These are phyloP conservation scores for Lasiosphaeria ovina DNA, from an alignment of 495 filamentous ascomycete genomes.

Conservation along the genomic window DNA sequence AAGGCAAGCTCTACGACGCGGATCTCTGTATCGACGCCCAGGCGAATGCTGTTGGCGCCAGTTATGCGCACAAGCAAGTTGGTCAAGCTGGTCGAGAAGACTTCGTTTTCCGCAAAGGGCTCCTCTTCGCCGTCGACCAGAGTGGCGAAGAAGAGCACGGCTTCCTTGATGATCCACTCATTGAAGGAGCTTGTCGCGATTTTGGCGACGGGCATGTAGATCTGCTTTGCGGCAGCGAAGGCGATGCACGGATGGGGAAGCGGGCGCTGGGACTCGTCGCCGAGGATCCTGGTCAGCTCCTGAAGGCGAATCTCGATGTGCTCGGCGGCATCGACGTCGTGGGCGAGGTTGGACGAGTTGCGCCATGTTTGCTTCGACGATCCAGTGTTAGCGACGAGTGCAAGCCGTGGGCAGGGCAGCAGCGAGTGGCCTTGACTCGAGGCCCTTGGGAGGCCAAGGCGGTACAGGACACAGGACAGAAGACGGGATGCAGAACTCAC, in stretches of 20 bases:
- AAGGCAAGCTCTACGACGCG: conserved; percentile 89
- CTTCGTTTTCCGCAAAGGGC: conserved; percentile 78
- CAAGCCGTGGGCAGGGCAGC: no score
- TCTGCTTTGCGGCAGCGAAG: conserved; percentile 77
- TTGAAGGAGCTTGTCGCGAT: conserved; percentile 77
- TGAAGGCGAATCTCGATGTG: conserved; percentile 53
- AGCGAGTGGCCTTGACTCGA: no score
- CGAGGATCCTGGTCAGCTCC: conserved; percentile 72
- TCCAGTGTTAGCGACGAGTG: background rate
- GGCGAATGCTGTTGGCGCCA: conserved; percentile 57
- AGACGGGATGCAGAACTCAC: conserved; percentile 45
- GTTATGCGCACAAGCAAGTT: conserved; percentile 70
- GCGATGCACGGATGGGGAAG: conserved; percentile 84
- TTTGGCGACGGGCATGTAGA: conserved; percentile 83
- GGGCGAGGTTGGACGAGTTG: conserved; percentile 54
- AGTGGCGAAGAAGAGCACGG: conserved; percentile 80
- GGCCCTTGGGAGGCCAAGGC: background rate
- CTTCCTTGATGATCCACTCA: conserved; percentile 74
- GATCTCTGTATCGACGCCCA: conserved; percentile 70
- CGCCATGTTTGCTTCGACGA: conserved; percentile 73
- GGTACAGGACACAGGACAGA: conserved; percentile 1
- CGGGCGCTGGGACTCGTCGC: conserved; percentile 83
- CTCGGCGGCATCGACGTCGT: conserved; percentile 54
- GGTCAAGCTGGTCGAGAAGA: conserved; percentile 81
- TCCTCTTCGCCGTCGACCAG: conserved; percentile 96